phyloP scores from a whole-genome alignment of 805 yeast genomes.

The Saturnispora gosingensis region DNA sequence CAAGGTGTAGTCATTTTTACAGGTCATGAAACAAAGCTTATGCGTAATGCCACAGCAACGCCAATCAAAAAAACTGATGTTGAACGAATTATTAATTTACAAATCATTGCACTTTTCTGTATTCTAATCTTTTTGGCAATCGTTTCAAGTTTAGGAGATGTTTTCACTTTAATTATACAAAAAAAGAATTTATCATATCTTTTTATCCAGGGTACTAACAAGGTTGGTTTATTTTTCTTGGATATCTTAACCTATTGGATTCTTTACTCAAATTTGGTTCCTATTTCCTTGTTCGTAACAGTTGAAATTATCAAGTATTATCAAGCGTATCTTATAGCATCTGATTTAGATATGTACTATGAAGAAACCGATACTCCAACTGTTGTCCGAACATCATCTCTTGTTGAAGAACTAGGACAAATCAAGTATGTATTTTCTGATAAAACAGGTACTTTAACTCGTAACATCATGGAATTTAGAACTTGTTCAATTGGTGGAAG shows the following conservation, averaged over 20 bases:
- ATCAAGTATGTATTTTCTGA: constrained; percentile 94
- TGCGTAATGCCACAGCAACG: constrained; percentile 98
- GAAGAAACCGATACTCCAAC: constrained; percentile 88
- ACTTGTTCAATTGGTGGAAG: constrained; percentile 89
- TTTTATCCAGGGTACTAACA: constrained; percentile 56
- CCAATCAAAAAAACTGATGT: constrained; percentile 97
- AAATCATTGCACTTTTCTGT: constrained; percentile 79
- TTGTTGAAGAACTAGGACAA: constrained; percentile 96
- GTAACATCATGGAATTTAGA: constrained; percentile 95
- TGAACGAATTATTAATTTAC: constrained; percentile 88
- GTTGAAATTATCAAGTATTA: constrained; percentile 93
- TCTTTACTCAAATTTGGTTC: constrained; percentile 92
- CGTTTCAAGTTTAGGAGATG: constrained; percentile 83
- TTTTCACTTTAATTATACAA: constrained; percentile 54
- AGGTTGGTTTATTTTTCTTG: constrained; percentile 64
- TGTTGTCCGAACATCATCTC: constrained; percentile 86
- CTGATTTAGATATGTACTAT: constrained; percentile 89
- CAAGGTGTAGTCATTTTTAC: constrained; percentile 91
- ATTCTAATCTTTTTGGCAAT: constrained; percentile 67
- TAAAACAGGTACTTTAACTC: constrained; percentile 92
- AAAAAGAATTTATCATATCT: constrained; percentile 52
- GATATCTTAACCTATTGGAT: constrained; percentile 94
- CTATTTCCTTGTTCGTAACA: constrained; percentile 91
- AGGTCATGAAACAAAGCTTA: constrained; percentile 95
- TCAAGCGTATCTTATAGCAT: constrained; percentile 88